Evolutionary conservation across 371 early-diverging fungal species (phyloP), one percentile per base, ranked within the genome.

Genomic region (Catenaria anguillulae): DNA sequence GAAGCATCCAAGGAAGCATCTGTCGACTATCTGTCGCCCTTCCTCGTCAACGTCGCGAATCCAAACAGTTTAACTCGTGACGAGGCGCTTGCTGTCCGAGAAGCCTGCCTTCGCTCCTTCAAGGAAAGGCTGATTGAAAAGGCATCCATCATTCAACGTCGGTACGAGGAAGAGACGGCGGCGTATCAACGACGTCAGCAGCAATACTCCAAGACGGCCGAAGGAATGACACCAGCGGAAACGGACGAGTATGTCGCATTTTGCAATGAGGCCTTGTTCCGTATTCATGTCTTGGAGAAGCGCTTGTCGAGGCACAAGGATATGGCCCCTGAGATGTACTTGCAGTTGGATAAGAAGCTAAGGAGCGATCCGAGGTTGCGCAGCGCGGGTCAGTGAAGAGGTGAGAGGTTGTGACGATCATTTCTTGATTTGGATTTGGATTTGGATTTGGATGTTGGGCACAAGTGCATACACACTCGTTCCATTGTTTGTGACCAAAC

Each of bases 221-320:
- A 77, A 50, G 69, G 72, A 8, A 73, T 77, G 76, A 71, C 72
- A 0, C 72, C 68, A 15, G 75, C 75, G 60, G 80, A 77, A 67
- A 77, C 78, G 19, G 80, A 77, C 45, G 73, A 73, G 60, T 77
- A 77, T 55, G 75, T 77, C 19, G 21, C 21, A 61, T 78, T 71
- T 63, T 75, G 78, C 64, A 74, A 78, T 54, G 80, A 77, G 46
- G 73, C 78, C 26, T 61, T 79, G 54, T 79, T 79, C 66, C 73
- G 65, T 40, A 79, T 78, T 21, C 77, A 75, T 37, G 75, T 79
- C 46, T 63, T 78, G 54, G 80, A 79, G 65, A 78, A 77, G 64
- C 56, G 80, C 17, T 50, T 76, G 45, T 74, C 77, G 1, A 74
- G 75, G 75, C 79, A 79, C 68, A 79, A 79, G 68, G 79, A 79